Conservation (phyloP, 2,329 filamentous ascomycete genomes). For the Ophiostoma ulmi region DNA sequence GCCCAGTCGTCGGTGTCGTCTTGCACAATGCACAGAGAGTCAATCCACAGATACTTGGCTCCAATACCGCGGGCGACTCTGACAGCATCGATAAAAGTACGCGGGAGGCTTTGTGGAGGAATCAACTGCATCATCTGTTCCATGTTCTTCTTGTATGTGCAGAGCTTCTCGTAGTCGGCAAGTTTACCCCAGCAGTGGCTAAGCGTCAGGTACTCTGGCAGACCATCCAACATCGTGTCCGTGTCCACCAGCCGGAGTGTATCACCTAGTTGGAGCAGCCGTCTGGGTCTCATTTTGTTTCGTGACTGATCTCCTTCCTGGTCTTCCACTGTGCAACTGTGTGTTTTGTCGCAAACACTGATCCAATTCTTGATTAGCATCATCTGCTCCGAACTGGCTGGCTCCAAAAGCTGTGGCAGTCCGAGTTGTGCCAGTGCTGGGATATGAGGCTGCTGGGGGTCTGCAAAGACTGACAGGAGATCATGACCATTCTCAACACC, state of each 20-base stretch:
- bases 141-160: background rate
- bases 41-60: background rate
- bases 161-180: background rate
- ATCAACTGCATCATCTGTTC: background rate
- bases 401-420: background rate
- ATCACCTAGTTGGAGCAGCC: background rate
- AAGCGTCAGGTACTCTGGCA: background rate
- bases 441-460: background rate
- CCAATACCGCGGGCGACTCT: background rate
- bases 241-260: background rate
- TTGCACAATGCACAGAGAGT: background rate
- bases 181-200: background rate
- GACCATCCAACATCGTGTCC: background rate
- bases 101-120: background rate
- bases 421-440: background rate
- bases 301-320: too few species aligned
- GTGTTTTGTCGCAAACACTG: background rate
- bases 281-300: background rate
- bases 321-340: background rate
- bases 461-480: background rate
- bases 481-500: background rate
- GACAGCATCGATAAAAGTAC: background rate
- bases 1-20: background rate
- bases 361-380: background rate
- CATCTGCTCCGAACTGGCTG: background rate